Conservation (phyloP, 2,329 filamentous ascomycete species). For the Tolypocladium ophioglossoides region DNA sequence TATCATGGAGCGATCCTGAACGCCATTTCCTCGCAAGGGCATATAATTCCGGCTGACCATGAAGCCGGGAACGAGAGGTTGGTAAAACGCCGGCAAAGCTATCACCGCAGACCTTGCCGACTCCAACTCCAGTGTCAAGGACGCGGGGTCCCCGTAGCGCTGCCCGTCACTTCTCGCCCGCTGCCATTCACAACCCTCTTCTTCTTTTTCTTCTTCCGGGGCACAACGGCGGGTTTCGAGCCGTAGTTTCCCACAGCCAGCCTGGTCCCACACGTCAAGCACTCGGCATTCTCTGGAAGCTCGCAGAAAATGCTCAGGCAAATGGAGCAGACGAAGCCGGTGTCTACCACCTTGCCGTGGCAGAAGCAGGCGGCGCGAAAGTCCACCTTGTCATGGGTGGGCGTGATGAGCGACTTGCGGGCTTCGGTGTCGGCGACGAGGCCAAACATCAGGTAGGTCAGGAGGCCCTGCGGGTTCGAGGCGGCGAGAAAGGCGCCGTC, state of each 20-base stretch:
- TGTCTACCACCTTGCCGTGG: slow-evolving; percentile 80
- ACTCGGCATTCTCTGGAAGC: slow-evolving; percentile 50
- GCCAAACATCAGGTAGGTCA: slow-evolving; percentile 92
- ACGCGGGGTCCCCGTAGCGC: slow-evolving; percentile 49
- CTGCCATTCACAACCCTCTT: slow-evolving; percentile 49
- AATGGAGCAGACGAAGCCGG: slow-evolving; percentile 92
- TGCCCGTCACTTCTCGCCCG: slow-evolving; percentile 44
- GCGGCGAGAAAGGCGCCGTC: slow-evolving; percentile 45
- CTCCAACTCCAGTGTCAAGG: slow-evolving; percentile 18
- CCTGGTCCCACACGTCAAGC: slow-evolving; percentile 73
- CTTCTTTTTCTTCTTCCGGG: slow-evolving; percentile 66
- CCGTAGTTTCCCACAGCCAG: slow-evolving; percentile 69
- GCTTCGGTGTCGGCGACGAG: slow-evolving; percentile 59
- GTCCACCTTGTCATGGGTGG: slow-evolving; percentile 79
- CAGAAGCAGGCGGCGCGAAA: slow-evolving; percentile 99
- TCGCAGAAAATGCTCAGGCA: slow-evolving; percentile 90
- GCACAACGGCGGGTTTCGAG: slow-evolving; percentile 64
- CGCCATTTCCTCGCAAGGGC: slow-evolving; percentile 8
- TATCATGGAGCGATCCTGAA: slow-evolving; percentile 3
- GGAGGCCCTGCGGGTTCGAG: slow-evolving; percentile 54
- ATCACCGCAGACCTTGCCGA: neutral
- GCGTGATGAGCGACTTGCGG: slow-evolving; percentile 57
- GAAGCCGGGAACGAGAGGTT: neutral
- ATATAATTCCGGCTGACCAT: neutral
- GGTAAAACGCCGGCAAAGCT: neutral